phyloP scores from a whole-genome alignment of 2,329 filamentous ascomycete genomes.

The Rosellinia necatrix region DNA sequence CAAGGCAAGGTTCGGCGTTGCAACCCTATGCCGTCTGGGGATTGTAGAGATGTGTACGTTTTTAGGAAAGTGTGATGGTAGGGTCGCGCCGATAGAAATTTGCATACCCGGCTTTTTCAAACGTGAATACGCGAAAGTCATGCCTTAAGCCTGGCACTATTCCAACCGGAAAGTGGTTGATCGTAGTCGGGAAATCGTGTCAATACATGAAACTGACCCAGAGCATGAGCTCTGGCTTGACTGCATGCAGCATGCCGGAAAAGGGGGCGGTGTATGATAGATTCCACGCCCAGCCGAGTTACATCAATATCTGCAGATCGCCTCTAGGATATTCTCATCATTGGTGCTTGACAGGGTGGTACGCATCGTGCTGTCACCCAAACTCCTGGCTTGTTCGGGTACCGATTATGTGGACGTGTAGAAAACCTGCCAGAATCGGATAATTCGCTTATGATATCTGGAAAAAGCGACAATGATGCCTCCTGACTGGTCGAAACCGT shows the following conservation, averaged over 20 bases:
- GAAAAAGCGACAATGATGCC: conserved; percentile 13
- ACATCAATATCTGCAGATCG: conserved; percentile 25
- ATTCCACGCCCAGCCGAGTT: conserved; percentile 6
- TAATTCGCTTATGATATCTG: conserved; percentile 22
- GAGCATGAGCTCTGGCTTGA: neutral
- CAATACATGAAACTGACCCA: neutral
- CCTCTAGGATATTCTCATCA: conserved; percentile 19
- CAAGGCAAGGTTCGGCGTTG: conserved; percentile 21
- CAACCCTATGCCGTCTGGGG: conserved; percentile 17
- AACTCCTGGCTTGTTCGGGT: conserved; percentile 15
- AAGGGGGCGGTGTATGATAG: conserved; percentile 8
- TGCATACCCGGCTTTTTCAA: neutral
- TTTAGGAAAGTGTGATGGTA: neutral
- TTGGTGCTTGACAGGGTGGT: conserved; percentile 20
- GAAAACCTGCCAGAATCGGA: conserved; percentile 7
- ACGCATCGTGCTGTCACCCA: conserved; percentile 25
- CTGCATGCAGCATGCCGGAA: conserved; percentile 7
- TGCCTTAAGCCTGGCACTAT: neutral
- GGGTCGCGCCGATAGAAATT: conserved; percentile 1
- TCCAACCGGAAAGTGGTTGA: neutral
- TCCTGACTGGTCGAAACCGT: conserved; percentile 18
- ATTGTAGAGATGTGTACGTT: conserved; percentile 6
- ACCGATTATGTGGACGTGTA: conserved; percentile 17
- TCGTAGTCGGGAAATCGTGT: neutral
- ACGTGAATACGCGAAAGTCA: neutral